These are phyloP conservation scores for Cudoniella acicularis DNA, from an alignment of 495 filamentous ascomycete genomes.

Conservation along the genomic window DNA sequence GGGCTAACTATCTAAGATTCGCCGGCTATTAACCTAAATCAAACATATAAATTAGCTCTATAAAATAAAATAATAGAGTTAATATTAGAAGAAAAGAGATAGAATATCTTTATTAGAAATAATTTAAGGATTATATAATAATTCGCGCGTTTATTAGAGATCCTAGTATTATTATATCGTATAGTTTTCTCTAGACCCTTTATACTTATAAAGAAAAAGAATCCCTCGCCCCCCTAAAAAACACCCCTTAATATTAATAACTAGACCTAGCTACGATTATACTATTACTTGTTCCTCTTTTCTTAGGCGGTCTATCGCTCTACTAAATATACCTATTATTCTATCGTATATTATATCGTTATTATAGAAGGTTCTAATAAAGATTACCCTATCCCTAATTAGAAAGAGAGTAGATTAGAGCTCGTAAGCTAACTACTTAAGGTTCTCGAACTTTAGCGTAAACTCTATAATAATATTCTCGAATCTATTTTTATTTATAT, in stretches of 20 bases:
- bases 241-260: neutral
- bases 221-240: neutral
- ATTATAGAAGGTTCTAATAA: neutral
- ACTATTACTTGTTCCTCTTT: conserved; percentile 8
- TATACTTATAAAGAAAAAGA: too few species aligned
- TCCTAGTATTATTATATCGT: too few species aligned
- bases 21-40: too few species aligned
- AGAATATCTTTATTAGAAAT: conserved; percentile 9
- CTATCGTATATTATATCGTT: neutral
- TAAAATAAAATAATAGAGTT: too few species aligned
- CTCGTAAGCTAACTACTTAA: conserved; percentile 26
- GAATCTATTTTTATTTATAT: too few species aligned
- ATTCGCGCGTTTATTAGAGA: conserved; percentile 12
- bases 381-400: conserved; percentile 22
- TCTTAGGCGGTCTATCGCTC: too few species aligned
- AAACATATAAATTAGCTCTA: too few species aligned
- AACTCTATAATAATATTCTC: too few species aligned
- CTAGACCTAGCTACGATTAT: conserved; percentile 2
- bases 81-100: too few species aligned
- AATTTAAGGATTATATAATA: conserved; percentile 22
- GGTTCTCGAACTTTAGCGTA: too few species aligned
- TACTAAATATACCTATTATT: neutral
- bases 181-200: conserved; percentile 18
- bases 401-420: conserved; percentile 33
- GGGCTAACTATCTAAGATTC: too few species aligned